Evolutionary conservation across 495 filamentous ascomycete genomes (phyloP), one percentile per base, ranked within the genome.

Genomic region (Chaetomium cochliodes): DNA sequence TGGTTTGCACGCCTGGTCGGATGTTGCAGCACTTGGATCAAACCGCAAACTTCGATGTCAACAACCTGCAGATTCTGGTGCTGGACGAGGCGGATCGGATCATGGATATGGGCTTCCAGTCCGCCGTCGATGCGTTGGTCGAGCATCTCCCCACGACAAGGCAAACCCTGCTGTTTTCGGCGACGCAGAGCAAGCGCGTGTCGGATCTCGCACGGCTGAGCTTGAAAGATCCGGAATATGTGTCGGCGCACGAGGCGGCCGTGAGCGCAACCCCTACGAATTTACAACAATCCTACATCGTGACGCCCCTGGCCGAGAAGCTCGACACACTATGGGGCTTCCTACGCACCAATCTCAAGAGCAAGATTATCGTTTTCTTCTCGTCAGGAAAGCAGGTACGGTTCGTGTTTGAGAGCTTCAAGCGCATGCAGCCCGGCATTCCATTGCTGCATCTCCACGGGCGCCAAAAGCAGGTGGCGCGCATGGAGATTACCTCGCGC

Each of bases 1-100:
- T 99, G 15, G 93, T 99, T 3, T 96, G 93, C 72, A 99, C 94
- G 3, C 94, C 94, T 0, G 94, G 94, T 12, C 84, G 94, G 8
- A 93, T 99, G 83, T 77, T 98, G 55, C 96, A 99, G 75, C 94
- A 99, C 76, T 79, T 99, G 74, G 92, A 96, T 73, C 92, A 98
- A 78, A 98, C 94, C 0, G 90, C 92, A 7, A 85, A 87, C 39
- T 90, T 99, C 69, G 92, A 96, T 59, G 88, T 94, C 46, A 88
- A 91, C 68, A 96, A 94, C 74, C 71, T 99, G 58, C 90, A 96
- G 75, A 90, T 98, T 74, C 81, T 99, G 33, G 94, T 98, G 5
- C 81, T 99, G 65, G 94, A 99, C 69, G 94, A 99, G 72, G 94
- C 94, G 5, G 94, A 99, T 72, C 85, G 94, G 37, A 97, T 98